phyloP scores from a whole-genome alignment of 164 flowering plant genomes.

The Magnolia changhungtana region DNA sequence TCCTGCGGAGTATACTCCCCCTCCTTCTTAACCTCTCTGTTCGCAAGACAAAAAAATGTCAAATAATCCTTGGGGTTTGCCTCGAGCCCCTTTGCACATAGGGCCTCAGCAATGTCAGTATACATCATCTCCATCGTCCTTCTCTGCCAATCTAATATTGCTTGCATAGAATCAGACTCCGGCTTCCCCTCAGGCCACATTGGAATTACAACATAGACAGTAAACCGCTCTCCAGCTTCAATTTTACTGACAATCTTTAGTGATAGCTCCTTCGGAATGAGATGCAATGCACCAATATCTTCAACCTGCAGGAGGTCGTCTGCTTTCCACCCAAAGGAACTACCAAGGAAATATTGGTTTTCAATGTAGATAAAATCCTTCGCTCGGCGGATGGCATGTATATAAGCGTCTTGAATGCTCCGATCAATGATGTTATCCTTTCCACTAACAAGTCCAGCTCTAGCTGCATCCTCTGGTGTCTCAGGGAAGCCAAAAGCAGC shows the following conservation, averaged over 20 bases:
- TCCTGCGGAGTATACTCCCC: conserved; percentile 52
- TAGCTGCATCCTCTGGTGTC: conserved; percentile 55
- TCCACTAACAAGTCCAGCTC: conserved; percentile 57
- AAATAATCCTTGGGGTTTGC: conserved; percentile 53
- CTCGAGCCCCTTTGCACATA: conserved; percentile 37
- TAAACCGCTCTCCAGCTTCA: conserved; percentile 55
- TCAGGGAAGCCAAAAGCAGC: conserved; percentile 70
- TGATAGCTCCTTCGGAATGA: conserved; percentile 64
- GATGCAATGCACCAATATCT: conserved; percentile 47
- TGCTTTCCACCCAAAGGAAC: conserved; percentile 54
- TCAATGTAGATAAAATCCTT: conserved; percentile 65
- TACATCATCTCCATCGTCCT: conserved; percentile 80
- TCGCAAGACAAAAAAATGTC: conserved; percentile 65
- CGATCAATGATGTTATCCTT: conserved; percentile 61
- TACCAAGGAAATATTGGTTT: conserved; percentile 76
- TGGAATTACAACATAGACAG: conserved; percentile 56
- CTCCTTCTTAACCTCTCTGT: conserved; percentile 38
- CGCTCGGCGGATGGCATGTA: conserved; percentile 72
- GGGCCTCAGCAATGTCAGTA: conserved; percentile 42
- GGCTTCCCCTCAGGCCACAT: conserved; percentile 80
- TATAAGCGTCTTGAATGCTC: conserved; percentile 76
- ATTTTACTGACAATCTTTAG: conserved; percentile 65
- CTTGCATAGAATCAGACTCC: conserved; percentile 53
- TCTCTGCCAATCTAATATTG: conserved; percentile 61
- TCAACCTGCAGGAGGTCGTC: conserved; percentile 31